A percentile compares a stretch with the other conserved stretches of the same genome.
phyloP scores from a whole-genome alignment of 345 rosid species.

The Eucalyptus viminalis region DNA sequence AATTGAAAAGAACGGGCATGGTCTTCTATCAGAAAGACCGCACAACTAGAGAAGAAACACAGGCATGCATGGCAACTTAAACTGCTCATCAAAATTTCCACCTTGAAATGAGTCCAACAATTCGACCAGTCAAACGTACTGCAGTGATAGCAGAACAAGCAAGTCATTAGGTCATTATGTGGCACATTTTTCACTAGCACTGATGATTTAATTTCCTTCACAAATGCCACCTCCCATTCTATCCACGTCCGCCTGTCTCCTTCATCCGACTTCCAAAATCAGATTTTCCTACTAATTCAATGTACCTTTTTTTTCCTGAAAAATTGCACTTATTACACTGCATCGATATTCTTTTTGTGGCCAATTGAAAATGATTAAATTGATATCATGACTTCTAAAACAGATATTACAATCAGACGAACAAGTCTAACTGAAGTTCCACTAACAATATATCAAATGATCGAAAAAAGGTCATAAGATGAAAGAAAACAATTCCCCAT shows the following conservation, averaged over 20 bases:
- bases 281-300: background rate
- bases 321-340: background rate
- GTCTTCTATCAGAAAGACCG: background rate
- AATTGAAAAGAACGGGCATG: background rate
- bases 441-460: background rate
- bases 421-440: background rate
- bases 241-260: background rate
- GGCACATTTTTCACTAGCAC: background rate
- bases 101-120: background rate
- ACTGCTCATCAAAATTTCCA: background rate
- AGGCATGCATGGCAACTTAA: background rate
- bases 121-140: background rate
- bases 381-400: background rate
- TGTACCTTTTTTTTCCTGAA: background rate
- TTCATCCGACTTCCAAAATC: background rate
- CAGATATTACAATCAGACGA: background rate
- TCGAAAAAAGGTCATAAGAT: background rate
- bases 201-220: background rate
- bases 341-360: background rate
- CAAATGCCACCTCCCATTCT: background rate
- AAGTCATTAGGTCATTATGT: background rate
- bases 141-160: background rate
- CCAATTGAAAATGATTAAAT: background rate
- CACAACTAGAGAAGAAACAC: background rate
- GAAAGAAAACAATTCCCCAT: conserved; percentile 39